These are phyloP conservation scores for Ustilago vetiveriae DNA, from an alignment of 1,284 basidiomycete species.

Conservation along the genomic window DNA sequence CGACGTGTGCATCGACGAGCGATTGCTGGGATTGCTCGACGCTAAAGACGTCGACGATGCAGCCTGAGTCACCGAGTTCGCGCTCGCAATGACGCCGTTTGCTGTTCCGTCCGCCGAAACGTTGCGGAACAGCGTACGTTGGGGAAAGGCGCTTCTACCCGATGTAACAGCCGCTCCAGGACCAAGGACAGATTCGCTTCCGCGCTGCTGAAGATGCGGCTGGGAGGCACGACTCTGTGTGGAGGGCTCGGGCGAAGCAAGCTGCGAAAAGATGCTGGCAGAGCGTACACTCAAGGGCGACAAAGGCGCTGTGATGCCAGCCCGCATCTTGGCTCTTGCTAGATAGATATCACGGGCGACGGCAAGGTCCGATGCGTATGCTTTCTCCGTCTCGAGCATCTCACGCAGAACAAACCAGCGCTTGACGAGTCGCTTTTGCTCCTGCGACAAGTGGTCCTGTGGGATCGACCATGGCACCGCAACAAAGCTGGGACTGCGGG, in stretches of 20 bases:
- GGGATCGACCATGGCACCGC: slow-evolving; percentile 29
- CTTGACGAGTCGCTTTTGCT: slow-evolving; percentile 72
- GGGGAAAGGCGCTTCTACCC: slow-evolving; percentile 5
- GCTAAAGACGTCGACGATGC: slow-evolving; percentile 31
- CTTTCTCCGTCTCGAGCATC: slow-evolving; percentile 75
- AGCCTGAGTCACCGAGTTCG: slow-evolving; percentile 12
- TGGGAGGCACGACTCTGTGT: slow-evolving; percentile 19
- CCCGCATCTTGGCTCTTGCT: slow-evolving; percentile 62
- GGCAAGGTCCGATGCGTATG: slow-evolving; percentile 86
- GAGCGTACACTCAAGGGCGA: slow-evolving; percentile 33
- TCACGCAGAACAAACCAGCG: slow-evolving; percentile 85
- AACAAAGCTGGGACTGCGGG: slow-evolving; percentile 23
- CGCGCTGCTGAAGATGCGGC: slow-evolving; percentile 30
- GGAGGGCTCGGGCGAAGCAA: slow-evolving; percentile 30
- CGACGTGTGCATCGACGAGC: slow-evolving; percentile 58
- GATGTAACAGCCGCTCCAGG: slow-evolving; percentile 1
- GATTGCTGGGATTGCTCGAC: slow-evolving; percentile 57
- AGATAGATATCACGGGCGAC: slow-evolving; percentile 82
- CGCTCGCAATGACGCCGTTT: slow-evolving; percentile 8
- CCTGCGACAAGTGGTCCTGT: slow-evolving; percentile 32
- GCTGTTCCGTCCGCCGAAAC: slow-evolving; percentile 36
- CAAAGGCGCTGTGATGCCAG: slow-evolving; percentile 50
- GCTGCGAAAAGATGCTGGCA: slow-evolving; percentile 36
- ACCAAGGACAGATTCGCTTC: slow-evolving; percentile 5
- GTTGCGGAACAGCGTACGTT: slow-evolving; percentile 33